Evolutionary conservation across 2,329 filamentous ascomycete genomes (phyloP).

Genomic region (Botrytis byssoidea): DNA sequence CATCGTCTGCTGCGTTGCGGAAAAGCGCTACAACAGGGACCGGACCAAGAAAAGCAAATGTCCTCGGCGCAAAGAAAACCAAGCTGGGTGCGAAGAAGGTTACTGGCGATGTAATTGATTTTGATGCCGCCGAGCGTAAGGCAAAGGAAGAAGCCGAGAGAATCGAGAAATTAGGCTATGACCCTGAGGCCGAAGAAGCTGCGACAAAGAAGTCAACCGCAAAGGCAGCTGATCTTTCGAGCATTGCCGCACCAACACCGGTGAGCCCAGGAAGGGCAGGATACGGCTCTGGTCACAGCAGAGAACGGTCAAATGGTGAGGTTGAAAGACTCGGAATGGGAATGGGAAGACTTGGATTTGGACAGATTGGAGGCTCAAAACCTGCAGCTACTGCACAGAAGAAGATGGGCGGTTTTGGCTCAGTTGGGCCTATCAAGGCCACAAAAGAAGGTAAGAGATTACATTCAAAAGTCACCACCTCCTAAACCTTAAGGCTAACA

Average conservation of each 20-base stretch:
- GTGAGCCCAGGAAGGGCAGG: conserved; percentile 63
- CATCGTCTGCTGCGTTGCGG: conserved; percentile 76
- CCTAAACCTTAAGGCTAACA: conserved; percentile 24
- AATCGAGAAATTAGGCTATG: conserved; percentile 92
- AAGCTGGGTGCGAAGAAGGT: conserved; percentile 96
- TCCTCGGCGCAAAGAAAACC: conserved; percentile 81
- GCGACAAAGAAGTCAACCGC: conserved; percentile 46
- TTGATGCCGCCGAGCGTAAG: conserved; percentile 95
- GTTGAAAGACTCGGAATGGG: conserved; percentile 81
- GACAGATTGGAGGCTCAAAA: conserved; percentile 37
- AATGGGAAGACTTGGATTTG: conserved; percentile 38
- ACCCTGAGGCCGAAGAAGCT: conserved; percentile 76
- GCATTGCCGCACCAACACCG: conserved; percentile 71
- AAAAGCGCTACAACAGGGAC: conserved; percentile 63
- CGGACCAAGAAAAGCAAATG: conserved; percentile 75
- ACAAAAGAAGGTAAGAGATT: conserved; percentile 59
- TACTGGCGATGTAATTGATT: conserved; percentile 77
- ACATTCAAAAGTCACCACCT: neutral
- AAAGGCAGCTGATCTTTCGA: conserved; percentile 50
- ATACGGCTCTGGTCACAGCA: conserved; percentile 59
- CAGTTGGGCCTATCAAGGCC: conserved; percentile 72
- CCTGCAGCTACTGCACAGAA: conserved; percentile 41
- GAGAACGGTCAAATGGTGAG: conserved; percentile 69
- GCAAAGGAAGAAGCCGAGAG: conserved; percentile 96
- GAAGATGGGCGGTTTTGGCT: conserved; percentile 79